Percentiles rank a stretch among this genome's conserved stretches.
phyloP scores from a whole-genome alignment of 2,329 filamentous ascomycete genomes.

The Orbilia blumenaviensis region DNA sequence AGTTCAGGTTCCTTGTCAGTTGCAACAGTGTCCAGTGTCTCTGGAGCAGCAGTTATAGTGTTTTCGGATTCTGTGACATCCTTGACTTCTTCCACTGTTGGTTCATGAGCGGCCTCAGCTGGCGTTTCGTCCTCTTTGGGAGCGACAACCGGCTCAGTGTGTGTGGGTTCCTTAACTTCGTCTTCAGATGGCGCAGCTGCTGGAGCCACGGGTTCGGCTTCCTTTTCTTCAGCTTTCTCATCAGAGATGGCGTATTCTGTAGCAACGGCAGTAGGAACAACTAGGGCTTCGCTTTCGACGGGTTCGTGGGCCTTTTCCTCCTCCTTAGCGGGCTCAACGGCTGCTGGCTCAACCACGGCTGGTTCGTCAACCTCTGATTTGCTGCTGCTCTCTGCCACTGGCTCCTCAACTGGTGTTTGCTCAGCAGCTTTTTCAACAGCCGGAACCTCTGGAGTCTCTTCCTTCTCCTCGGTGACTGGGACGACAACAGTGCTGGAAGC shows the following conservation, averaged over 20 bases:
- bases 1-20: conserved; percentile 33
- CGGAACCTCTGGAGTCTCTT: not conserved
- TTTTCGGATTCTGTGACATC: conserved; percentile 10
- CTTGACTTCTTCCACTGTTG: conserved; percentile 12
- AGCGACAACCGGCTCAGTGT: not conserved
- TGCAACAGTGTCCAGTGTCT: conserved; percentile 30
- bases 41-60: conserved; percentile 27
- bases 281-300: not conserved
- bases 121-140: not conserved
- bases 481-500: not conserved
- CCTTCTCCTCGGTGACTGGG: conserved; percentile 14
- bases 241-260: conserved; percentile 5
- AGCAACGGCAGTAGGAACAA: not conserved
- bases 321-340: not conserved
- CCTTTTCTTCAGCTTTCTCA: conserved; percentile 1
- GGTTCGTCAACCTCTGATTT: conserved; percentile 16
- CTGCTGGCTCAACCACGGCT: not conserved
- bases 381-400: conserved; percentile 9
- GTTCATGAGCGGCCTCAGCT: conserved; percentile 19
- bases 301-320: conserved; percentile 5
- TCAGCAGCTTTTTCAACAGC: conserved; percentile 20
- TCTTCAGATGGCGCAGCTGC: not conserved
- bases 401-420: conserved; percentile 24
- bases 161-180: not conserved
- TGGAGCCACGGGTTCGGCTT: not conserved